Evolutionary conservation across 179 eudicot genomes (phyloP).

Genomic region (Silene vulgaris): DNA sequence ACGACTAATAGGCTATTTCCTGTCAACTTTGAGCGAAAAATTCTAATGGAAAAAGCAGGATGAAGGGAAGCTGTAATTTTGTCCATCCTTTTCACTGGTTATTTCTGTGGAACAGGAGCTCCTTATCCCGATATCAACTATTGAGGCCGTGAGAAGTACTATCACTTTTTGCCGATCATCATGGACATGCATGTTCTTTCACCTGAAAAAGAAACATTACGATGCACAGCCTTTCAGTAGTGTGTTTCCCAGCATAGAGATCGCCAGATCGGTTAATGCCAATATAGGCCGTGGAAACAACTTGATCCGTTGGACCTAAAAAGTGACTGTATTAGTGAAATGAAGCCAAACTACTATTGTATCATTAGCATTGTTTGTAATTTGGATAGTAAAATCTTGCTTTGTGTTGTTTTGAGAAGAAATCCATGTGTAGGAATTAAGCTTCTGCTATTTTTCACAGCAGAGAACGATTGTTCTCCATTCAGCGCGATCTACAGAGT

Average conservation of each 20-base stretch:
- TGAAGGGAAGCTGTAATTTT: background rate
- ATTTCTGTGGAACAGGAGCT: background rate
- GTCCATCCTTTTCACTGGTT: background rate
- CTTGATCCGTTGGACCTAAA: background rate
- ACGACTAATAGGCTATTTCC: background rate
- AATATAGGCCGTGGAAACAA: background rate
- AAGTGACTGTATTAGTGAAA: background rate
- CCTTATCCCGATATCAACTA: background rate
- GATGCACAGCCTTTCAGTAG: background rate
- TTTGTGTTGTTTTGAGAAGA: background rate
- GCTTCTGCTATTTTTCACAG: background rate
- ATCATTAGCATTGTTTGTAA: background rate
- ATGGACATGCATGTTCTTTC: background rate
- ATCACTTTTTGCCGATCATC: background rate
- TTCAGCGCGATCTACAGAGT: background rate
- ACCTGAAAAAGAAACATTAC: background rate
- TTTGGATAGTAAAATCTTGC: background rate
- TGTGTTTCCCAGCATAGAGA: background rate
- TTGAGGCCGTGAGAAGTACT: background rate
- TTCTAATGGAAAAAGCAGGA: background rate
- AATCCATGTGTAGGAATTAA: background rate
- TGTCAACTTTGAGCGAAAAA: background rate
- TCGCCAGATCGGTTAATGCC: background rate
- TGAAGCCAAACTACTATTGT: background rate
- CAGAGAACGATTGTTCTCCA: background rate